These are phyloP conservation scores for Echinosphaeria canescens DNA, from an alignment of 2,329 filamentous ascomycete genomes.

Conservation along the genomic window DNA sequence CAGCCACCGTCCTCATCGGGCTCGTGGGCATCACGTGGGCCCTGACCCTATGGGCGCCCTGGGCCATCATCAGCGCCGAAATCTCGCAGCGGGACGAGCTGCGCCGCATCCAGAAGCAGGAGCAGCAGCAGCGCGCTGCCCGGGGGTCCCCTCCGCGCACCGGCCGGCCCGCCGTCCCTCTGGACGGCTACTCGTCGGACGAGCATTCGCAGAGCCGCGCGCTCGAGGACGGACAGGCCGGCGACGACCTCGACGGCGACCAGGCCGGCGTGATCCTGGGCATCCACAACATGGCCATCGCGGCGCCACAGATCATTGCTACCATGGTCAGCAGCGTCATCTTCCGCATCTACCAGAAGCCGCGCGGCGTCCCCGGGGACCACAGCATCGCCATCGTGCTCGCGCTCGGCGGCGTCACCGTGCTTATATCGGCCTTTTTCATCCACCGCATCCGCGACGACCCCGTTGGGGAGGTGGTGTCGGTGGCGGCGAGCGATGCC, in stretches of 20 bases:
- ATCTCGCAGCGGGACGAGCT: slow-evolving; percentile 60
- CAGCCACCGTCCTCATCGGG: slow-evolving; percentile 57
- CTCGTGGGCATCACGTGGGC: slow-evolving; percentile 84
- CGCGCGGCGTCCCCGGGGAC: slow-evolving; percentile 64
- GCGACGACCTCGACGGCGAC: slow-evolving; percentile 33
- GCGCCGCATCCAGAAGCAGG: slow-evolving; percentile 16
- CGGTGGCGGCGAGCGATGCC: not conserved
- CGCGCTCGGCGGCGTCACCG: slow-evolving; percentile 61
- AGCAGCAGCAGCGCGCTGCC: slow-evolving; percentile 4
- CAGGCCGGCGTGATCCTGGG: slow-evolving; percentile 82
- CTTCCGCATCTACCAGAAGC: slow-evolving; percentile 74
- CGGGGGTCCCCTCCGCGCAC: slow-evolving; percentile 1
- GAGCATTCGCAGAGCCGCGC: slow-evolving; percentile 8
- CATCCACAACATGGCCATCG: slow-evolving; percentile 89
- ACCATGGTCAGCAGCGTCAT: slow-evolving; percentile 69
- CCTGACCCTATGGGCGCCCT: slow-evolving; percentile 82
- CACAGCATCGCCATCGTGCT: slow-evolving; percentile 74
- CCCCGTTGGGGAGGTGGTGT: slow-evolving; percentile 12
- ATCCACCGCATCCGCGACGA: slow-evolving; percentile 47
- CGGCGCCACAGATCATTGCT: slow-evolving; percentile 77
- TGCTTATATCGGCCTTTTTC: slow-evolving; percentile 55
- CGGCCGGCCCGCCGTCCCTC: slow-evolving; percentile 3
- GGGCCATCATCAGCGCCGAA: slow-evolving; percentile 84
- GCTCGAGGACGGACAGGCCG: slow-evolving; percentile 9
- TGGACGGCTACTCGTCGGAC: slow-evolving; percentile 9